Evolutionary conservation across 768 basidiomycete genomes (phyloP).

Genomic region (Boletus barrowsii): DNA sequence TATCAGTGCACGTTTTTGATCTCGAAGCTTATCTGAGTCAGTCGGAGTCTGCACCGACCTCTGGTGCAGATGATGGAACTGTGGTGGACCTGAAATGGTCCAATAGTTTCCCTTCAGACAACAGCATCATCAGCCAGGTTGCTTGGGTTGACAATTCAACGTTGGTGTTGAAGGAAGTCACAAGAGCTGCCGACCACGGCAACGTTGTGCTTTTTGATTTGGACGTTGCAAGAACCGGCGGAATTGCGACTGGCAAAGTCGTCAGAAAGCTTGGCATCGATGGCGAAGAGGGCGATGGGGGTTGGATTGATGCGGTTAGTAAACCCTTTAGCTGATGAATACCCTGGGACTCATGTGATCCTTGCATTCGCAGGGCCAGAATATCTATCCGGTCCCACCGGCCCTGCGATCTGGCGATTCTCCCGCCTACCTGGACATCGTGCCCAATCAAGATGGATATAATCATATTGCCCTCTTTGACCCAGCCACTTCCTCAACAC

Average conservation of each 20-base stretch:
- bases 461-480: slow-evolving; percentile 92
- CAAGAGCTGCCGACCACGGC: slow-evolving; percentile 77
- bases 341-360: slow-evolving; percentile 11
- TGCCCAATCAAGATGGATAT: slow-evolving; percentile 78
- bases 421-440: slow-evolving; percentile 85
- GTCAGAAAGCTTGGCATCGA: slow-evolving; percentile 76
- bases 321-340: slow-evolving; percentile 1
- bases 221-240: slow-evolving; percentile 22
- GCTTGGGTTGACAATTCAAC: slow-evolving; percentile 79
- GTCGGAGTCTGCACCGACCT: slow-evolving; percentile 23
- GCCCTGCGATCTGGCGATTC: slow-evolving; percentile 40
- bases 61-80: slow-evolving; percentile 35
- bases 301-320: slow-evolving; percentile 90
- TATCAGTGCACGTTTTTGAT: slow-evolving; percentile 81
- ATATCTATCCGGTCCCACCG: slow-evolving; percentile 54
- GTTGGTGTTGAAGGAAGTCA: slow-evolving; percentile 83
- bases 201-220: slow-evolving; percentile 77
- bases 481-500: slow-evolving; percentile 63
- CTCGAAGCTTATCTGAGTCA: slow-evolving; percentile 50
- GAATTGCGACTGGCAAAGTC: slow-evolving; percentile 45
- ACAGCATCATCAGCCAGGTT: slow-evolving; percentile 79
- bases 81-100: slow-evolving; percentile 68
- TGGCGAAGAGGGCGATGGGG: slow-evolving; percentile 86
- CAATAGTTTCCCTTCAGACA: slow-evolving; percentile 48
- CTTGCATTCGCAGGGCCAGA: slow-evolving; percentile 49